Evolutionary conservation across 257 asterid species (phyloP).

Genomic region (Capsicum baccatum): DNA sequence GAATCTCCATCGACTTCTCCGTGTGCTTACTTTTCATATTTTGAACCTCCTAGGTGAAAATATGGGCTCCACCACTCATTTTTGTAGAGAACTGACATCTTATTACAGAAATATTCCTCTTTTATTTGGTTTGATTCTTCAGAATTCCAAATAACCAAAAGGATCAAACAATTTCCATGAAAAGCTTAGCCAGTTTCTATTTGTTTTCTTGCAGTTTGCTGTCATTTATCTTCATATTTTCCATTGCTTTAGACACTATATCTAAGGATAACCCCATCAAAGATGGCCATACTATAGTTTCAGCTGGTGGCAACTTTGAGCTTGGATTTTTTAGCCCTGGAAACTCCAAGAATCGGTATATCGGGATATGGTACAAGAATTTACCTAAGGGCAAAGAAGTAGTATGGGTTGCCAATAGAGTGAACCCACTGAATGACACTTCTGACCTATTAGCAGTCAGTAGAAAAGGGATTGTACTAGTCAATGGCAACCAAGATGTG

Average conservation of each 20-base stretch:
- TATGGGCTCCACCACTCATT: no score
- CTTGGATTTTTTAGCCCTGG: constrained; percentile 35
- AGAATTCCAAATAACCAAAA: not conserved
- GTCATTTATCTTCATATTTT: constrained; percentile 18
- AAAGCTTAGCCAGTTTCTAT: not conserved
- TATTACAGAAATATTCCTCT: not conserved
- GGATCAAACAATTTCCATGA: constrained; percentile 14
- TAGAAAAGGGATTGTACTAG: constrained; percentile 26
- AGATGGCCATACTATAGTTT: constrained; percentile 18
- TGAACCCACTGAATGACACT: constrained; percentile 30
- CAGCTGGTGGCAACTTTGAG: constrained; percentile 25
- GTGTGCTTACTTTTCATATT: no score
- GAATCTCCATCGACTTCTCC: no score
- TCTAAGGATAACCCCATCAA: not conserved
- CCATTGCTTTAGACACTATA: constrained; percentile 19
- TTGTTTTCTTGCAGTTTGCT: not conserved
- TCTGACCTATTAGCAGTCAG: constrained; percentile 19
- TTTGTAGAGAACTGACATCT: not conserved
- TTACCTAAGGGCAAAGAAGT: not conserved
- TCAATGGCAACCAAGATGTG: constrained; percentile 8
- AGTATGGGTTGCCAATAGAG: constrained; percentile 44
- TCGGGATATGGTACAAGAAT: constrained; percentile 32
- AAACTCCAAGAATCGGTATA: constrained; percentile 25
- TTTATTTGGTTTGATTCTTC: not conserved
- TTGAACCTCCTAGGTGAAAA: no score